phyloP scores from a whole-genome alignment of 495 filamentous ascomycete species.

The Talaromyces liani region DNA sequence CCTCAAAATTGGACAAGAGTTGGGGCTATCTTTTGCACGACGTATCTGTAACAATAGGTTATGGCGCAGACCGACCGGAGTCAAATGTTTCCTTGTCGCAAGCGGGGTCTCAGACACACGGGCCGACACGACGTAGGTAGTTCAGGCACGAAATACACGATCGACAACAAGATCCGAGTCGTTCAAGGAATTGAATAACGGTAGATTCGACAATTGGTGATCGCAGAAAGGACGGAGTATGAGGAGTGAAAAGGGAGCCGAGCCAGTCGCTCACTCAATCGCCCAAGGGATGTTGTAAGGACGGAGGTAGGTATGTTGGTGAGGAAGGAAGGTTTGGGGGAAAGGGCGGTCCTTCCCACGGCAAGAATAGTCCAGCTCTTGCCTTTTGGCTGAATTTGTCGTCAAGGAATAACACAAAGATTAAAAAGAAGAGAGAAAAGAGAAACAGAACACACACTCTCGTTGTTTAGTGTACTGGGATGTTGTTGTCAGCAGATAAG shows the following conservation, averaged over 20 bases:
- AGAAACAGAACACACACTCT: background rate
- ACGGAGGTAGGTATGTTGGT: background rate
- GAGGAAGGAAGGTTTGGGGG: conserved; percentile 1
- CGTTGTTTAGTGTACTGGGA: background rate
- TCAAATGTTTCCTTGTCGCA: background rate
- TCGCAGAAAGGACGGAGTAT: background rate
- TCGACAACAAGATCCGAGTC: background rate
- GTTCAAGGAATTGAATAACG: background rate
- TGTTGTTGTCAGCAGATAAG: background rate
- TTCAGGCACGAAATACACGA: background rate
- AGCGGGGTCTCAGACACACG: background rate
- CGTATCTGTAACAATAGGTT: background rate
- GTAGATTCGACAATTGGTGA: background rate
- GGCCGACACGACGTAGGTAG: background rate
- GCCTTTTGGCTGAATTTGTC: background rate
- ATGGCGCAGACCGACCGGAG: background rate
- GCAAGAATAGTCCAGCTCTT: background rate
- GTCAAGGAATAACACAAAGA: background rate
- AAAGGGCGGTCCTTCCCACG: background rate
- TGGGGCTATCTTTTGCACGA: background rate
- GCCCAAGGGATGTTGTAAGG: conserved; percentile 1
- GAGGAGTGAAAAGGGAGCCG: background rate
- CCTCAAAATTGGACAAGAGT: background rate
- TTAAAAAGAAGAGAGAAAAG: background rate
- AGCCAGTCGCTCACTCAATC: background rate